Conservation (phyloP, 1,284 basidiomycete species). For the Marasmius sp. region DNA sequence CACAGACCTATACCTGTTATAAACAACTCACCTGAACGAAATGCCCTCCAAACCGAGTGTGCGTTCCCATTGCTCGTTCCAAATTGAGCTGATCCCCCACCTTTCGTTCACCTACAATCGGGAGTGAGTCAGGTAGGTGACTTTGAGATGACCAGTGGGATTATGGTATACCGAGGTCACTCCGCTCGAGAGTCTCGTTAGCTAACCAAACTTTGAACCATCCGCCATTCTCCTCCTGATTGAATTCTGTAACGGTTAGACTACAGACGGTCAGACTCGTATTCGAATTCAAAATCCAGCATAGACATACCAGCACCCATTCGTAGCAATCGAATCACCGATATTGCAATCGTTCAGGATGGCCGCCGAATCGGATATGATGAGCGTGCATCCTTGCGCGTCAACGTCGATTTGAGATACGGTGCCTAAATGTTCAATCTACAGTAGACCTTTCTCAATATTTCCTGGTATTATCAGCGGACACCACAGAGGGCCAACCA, state of each 20-base stretch:
- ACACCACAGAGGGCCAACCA: constrained; percentile 7
- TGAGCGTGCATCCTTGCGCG: constrained; percentile 79
- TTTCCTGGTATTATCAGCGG: background rate
- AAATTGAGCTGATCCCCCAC: constrained; percentile 88
- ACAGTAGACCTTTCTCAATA: background rate
- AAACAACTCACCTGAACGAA: constrained; percentile 83
- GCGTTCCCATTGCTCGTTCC: constrained; percentile 92
- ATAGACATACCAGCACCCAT: constrained; percentile 42
- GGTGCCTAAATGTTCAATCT: constrained; percentile 83
- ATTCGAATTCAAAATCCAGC: background rate
- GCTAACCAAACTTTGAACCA: constrained; percentile 95
- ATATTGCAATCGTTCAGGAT: constrained; percentile 91
- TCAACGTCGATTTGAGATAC: constrained; percentile 65
- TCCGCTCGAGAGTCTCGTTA: constrained; percentile 91
- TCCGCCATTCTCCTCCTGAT: constrained; percentile 56
- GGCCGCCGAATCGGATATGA: constrained; percentile 70
- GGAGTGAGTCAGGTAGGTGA: background rate
- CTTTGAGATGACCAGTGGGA: background rate
- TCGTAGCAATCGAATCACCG: constrained; percentile 93
- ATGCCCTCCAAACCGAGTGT: constrained; percentile 94
- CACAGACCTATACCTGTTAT: background rate
- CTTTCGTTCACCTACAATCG: constrained; percentile 64
- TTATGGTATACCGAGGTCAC: constrained; percentile 77
- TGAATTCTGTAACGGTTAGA: constrained; percentile 89
- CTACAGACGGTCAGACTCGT: constrained; percentile 61